Evolutionary conservation across 305 asterid species (phyloP).

Genomic region (Fraxinus sp.): DNA sequence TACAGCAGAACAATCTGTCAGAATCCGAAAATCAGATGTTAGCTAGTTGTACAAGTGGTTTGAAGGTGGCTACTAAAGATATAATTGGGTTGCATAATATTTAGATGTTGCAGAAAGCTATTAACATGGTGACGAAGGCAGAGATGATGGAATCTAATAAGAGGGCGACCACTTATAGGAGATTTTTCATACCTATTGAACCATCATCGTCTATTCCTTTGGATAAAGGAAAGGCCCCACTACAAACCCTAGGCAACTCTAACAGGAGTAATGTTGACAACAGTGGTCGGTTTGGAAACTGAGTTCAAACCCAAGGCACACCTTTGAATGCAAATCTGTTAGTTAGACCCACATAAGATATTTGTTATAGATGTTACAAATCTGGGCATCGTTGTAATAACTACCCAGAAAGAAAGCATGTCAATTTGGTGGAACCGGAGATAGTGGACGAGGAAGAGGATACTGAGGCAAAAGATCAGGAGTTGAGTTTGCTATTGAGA

Average conservation of each 20-base stretch:
- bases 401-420: neutral
- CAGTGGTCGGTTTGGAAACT: neutral
- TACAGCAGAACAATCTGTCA: neutral
- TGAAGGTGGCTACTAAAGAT: neutral
- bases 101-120: neutral
- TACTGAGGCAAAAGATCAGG: neutral
- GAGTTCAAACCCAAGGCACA: neutral
- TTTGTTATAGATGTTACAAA: neutral
- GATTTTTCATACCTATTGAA: neutral
- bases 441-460: neutral
- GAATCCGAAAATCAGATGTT: neutral
- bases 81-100: too few relatives aligned
- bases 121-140: neutral
- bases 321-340: neutral
- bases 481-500: neutral
- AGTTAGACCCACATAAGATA: neutral
- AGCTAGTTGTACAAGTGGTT: neutral
- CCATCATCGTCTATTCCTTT: neutral
- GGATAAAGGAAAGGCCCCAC: neutral
- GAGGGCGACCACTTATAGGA: neutral
- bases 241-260: neutral
- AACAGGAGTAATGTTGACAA: neutral
- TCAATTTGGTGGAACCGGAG: neutral
- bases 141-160: neutral
- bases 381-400: neutral